Evolutionary conservation across 257 asterid genomes (phyloP).

Genomic region (Capsicum baccatum): DNA sequence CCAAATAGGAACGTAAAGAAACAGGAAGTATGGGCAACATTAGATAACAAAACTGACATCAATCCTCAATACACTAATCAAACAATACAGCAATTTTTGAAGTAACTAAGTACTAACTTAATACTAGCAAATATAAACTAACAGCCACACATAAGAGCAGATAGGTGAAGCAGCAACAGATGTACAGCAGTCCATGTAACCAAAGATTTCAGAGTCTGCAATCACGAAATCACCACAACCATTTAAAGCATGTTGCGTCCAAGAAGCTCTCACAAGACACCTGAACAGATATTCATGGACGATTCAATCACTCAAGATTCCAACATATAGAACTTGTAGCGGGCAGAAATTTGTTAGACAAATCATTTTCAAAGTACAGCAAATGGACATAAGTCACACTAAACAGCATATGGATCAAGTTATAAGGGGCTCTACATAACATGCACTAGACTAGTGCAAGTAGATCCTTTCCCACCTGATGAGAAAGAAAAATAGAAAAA

Average conservation of each 20-base stretch:
- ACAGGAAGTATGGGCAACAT: constrained; percentile 18
- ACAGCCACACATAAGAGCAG: constrained; percentile 71
- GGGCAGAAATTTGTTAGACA: constrained; percentile 23
- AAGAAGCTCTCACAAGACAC: constrained; percentile 94
- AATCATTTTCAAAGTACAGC: neutral
- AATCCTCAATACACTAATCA: constrained; percentile 24
- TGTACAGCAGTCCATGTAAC: constrained; percentile 88
- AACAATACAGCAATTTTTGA: constrained; percentile 62
- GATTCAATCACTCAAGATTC: constrained; percentile 52
- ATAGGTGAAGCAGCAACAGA: constrained; percentile 97
- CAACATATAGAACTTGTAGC: constrained; percentile 43
- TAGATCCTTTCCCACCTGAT: neutral
- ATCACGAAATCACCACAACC: constrained; percentile 94
- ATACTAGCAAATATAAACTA: constrained; percentile 54
- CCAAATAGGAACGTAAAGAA: constrained; percentile 21
- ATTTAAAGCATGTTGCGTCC: constrained; percentile 92
- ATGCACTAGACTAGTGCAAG: neutral
- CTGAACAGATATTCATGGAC: constrained; percentile 79
- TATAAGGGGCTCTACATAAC: neutral
- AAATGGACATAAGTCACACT: neutral
- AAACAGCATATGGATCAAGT: neutral
- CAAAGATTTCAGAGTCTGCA: constrained; percentile 90
- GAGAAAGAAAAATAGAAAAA: neutral
- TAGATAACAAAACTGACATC: constrained; percentile 31
- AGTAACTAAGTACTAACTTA: constrained; percentile 53